Evolutionary conservation across 352 stramenopile genomes (phyloP).

Genomic region (Phytophthora fragariaefolia): DNA sequence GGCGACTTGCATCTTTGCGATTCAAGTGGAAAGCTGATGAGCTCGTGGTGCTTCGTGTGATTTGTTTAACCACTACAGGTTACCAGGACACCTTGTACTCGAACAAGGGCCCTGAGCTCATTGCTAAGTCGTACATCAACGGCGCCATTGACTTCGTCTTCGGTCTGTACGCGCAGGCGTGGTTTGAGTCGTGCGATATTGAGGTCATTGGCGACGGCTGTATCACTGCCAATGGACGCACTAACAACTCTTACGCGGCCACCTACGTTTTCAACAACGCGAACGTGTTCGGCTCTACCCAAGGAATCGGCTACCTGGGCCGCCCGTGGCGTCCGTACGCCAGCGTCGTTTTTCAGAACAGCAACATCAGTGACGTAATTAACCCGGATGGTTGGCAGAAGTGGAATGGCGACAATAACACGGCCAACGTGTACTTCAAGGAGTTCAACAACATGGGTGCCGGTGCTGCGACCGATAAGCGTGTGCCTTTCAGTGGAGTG

Average conservation of each 20-base stretch:
- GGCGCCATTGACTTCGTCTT: slow-evolving; percentile 8
- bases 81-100: background rate
- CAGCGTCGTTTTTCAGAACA: slow-evolving; percentile 1
- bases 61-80: background rate
- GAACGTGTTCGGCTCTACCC: background rate
- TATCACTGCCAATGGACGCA: background rate
- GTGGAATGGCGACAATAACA: slow-evolving; percentile 1
- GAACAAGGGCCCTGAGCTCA: slow-evolving; percentile 3
- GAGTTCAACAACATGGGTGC: slow-evolving; percentile 1
- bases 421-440: slow-evolving; percentile 2
- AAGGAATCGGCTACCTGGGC: background rate
- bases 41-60: too few species aligned
- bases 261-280: slow-evolving; percentile 1
- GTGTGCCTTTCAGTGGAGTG: slow-evolving; percentile 2
- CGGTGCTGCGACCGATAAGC: background rate
- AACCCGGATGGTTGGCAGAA: slow-evolving; percentile 1
- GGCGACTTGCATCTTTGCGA: too few species aligned
- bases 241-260: background rate
- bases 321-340: slow-evolving; percentile 6
- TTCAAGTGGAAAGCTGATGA: too few species aligned
- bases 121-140: slow-evolving; percentile 1
- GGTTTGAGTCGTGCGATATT: slow-evolving; percentile 4
- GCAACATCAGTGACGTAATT: background rate
- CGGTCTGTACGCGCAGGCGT: background rate
- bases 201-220: background rate